Conservation (phyloP, 1,284 basidiomycete genomes). For the Heliocybe sulcata region DNA sequence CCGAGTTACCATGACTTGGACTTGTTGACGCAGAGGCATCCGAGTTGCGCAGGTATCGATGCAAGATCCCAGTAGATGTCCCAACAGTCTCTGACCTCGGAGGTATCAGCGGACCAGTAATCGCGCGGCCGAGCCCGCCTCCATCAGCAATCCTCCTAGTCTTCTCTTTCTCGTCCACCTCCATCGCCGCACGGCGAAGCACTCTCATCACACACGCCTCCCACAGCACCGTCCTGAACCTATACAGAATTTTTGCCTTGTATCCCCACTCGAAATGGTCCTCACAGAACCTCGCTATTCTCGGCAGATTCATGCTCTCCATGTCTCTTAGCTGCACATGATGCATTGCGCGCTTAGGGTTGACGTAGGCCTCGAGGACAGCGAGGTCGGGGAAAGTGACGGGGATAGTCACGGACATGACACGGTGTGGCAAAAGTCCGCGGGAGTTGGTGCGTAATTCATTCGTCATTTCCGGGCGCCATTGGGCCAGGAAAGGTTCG, state of each 20-base stretch:
- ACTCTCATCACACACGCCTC: constrained; percentile 30
- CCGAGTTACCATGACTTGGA: neutral
- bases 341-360: constrained; percentile 25
- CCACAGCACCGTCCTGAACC: constrained; percentile 34
- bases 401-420: constrained; percentile 26
- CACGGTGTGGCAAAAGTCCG: constrained; percentile 29
- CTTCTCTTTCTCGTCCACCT: constrained; percentile 28
- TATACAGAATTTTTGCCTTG: constrained; percentile 29
- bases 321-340: constrained; percentile 20
- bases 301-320: constrained; percentile 30
- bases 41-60: constrained; percentile 20
- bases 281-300: constrained; percentile 44
- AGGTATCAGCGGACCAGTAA: constrained; percentile 16
- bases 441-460: constrained; percentile 42
- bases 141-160: constrained; percentile 14
- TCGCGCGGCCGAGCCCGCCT: constrained; percentile 8
- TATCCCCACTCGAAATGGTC: constrained; percentile 52
- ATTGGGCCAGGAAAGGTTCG: constrained; percentile 24
- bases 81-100: constrained; percentile 21
- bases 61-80: constrained; percentile 26
- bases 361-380: constrained; percentile 37
- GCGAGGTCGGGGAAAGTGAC: constrained; percentile 30
- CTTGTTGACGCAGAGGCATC: constrained; percentile 5
- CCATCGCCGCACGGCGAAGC: constrained; percentile 32
- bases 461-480: constrained; percentile 33